Conservation (phyloP, 192 early-diverging fungal genomes). For the Coemansia sp. region DNA sequence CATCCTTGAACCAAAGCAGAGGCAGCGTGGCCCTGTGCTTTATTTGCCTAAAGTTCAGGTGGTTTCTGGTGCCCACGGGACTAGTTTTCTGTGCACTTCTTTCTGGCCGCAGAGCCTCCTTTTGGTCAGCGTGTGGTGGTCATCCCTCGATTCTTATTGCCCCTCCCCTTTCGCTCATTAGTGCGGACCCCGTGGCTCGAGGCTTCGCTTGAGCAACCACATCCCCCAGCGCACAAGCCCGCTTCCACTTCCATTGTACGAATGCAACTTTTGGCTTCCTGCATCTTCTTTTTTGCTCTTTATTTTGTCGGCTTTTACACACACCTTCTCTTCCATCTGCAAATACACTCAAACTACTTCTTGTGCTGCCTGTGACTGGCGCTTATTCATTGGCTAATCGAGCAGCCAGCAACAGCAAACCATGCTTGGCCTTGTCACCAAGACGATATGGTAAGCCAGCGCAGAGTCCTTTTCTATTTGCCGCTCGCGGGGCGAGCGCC, state of each 20-base stretch:
- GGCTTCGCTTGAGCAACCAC: slow-evolving; percentile 7
- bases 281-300: slow-evolving; percentile 1
- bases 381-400: neutral
- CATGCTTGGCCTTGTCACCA: slow-evolving; percentile 45
- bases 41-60: too few relatives aligned
- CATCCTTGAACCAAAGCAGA: too few relatives aligned
- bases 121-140: neutral
- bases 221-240: neutral
- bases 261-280: neutral
- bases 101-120: neutral
- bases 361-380: too few relatives aligned
- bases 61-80: too few relatives aligned
- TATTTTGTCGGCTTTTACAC: neutral
- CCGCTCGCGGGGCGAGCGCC: too few relatives aligned
- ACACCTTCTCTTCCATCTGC: neutral
- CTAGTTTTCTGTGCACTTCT: too few relatives aligned
- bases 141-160: neutral
- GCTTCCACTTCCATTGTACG: too few relatives aligned
- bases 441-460: slow-evolving; percentile 34
- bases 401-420: neutral
- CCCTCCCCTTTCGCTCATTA: neutral
- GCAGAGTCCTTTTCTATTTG: neutral
- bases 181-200: slow-evolving; percentile 14
- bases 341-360: too few relatives aligned
- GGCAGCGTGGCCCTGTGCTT: too few relatives aligned